Conservation (phyloP, 257 asterid species). For the Solanum pennellii region DNA sequence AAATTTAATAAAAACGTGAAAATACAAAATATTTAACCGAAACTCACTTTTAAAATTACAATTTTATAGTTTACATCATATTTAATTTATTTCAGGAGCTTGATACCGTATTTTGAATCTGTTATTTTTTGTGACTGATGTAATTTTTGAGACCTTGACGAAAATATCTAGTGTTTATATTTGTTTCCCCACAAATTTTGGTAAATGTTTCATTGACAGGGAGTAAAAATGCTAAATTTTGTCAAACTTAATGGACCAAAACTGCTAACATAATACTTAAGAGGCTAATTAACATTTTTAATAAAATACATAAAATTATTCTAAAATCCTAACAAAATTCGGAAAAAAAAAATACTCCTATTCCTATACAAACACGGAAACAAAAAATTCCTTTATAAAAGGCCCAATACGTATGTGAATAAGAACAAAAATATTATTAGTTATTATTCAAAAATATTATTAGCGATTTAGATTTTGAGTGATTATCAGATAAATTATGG, state of each 20-base stretch:
- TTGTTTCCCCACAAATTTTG: not conserved
- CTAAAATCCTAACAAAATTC: not conserved
- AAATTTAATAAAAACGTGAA: too few species aligned
- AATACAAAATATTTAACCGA: too few species aligned
- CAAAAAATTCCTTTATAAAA: not conserved
- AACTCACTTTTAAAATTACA: too few species aligned
- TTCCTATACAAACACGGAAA: not conserved
- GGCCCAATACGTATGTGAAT: too few species aligned
- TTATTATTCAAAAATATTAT: too few species aligned
- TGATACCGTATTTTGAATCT: too few species aligned
- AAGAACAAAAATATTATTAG: too few species aligned
- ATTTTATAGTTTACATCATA: too few species aligned
- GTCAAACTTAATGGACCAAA: not conserved
- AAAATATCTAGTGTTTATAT: not conserved
- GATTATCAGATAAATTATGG: not conserved
- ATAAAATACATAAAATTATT: not conserved
- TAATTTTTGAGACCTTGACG: too few species aligned
- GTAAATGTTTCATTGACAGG: not conserved
- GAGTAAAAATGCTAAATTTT: not conserved
- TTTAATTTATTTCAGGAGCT: too few species aligned
- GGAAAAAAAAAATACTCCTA: not conserved
- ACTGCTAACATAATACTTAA: not conserved
- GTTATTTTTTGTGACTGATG: too few species aligned
- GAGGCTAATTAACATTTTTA: not conserved
- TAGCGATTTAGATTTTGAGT: too few species aligned